These are phyloP conservation scores for Scedosporium dehoogii DNA, from an alignment of 2,329 filamentous ascomycete species.

Conservation along the genomic window DNA sequence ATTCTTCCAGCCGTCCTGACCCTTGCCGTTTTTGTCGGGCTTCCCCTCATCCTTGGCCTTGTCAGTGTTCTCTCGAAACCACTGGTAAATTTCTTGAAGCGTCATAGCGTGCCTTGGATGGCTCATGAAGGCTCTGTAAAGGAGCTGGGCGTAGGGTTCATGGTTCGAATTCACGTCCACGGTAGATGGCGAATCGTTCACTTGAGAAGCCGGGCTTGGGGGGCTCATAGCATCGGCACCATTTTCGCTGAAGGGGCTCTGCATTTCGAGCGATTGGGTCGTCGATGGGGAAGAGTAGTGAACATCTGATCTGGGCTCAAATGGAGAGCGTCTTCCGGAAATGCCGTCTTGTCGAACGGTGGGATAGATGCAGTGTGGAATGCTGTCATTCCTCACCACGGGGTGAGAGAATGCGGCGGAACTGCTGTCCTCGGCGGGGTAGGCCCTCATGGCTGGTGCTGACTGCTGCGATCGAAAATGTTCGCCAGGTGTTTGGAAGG, in stretches of 20 bases:
- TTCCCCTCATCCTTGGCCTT: slow-evolving; percentile 76
- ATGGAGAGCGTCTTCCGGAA: neutral
- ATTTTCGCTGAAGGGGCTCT: neutral
- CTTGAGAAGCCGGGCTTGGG: neutral
- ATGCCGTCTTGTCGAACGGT: neutral
- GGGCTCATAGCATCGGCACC: neutral
- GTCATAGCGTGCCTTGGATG: slow-evolving; percentile 60
- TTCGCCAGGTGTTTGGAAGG: neutral
- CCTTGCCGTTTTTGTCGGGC: slow-evolving; percentile 94
- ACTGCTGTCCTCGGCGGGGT: neutral
- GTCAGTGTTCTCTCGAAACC: slow-evolving; percentile 74
- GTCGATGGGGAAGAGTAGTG: neutral
- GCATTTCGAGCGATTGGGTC: neutral
- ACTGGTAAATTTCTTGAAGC: slow-evolving; percentile 79
- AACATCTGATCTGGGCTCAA: neutral
- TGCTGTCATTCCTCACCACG: neutral
- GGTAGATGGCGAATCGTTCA: neutral
- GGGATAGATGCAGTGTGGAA: neutral
- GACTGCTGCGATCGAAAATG: neutral
- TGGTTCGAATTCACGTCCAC: neutral
- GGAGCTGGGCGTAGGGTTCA: slow-evolving; percentile 72
- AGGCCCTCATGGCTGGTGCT: neutral
- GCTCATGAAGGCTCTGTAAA: slow-evolving; percentile 65
- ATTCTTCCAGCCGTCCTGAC: slow-evolving; percentile 80
- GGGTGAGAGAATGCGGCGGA: neutral